phyloP scores from a whole-genome alignment of 139 green algal species.

The Dunaliella primolecta region DNA sequence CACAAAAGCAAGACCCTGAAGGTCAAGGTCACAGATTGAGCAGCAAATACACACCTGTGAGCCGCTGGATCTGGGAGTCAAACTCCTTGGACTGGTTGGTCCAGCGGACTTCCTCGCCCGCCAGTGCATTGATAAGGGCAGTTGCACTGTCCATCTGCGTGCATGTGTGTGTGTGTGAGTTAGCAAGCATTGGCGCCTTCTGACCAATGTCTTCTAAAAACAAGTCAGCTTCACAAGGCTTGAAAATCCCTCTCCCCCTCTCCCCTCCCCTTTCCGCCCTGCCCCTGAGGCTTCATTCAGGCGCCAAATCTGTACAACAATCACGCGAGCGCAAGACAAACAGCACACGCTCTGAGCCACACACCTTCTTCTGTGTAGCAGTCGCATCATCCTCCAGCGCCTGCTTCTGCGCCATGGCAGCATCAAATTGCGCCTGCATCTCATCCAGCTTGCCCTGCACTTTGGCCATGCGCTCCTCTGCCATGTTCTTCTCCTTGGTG shows the following conservation, averaged over 20 bases:
- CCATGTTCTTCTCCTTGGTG: conserved; percentile 79
- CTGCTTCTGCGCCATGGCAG: conserved; percentile 89
- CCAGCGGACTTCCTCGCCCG: conserved; percentile 91
- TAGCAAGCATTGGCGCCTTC: no score
- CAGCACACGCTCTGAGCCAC: no score
- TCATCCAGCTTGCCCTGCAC: conserved; percentile 89
- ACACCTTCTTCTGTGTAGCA: conserved; percentile 84
- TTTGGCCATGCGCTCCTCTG: conserved; percentile 82
- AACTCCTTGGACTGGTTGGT: conserved; percentile 85
- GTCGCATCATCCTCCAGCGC: conserved; percentile 86
- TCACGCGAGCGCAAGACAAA: no score
- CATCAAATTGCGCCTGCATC: conserved; percentile 91
- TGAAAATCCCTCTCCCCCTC: no score
- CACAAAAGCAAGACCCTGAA: no score
- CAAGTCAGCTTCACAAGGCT: no score
- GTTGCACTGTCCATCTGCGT: conserved; percentile 82
- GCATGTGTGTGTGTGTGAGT: conserved; percentile 41
- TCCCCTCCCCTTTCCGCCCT: no score
- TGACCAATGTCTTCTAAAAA: no score
- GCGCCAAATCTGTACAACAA: no score
- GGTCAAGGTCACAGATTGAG: no score
- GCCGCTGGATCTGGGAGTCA: conserved; percentile 72
- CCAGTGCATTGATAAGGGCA: conserved; percentile 83
- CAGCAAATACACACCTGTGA: conserved; percentile 84
- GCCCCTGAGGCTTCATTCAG: no score